A percentile compares a stretch with the other conserved stretches of the same genome.
Evolutionary conservation across 768 basidiomycete species (phyloP).

Genomic region (Lactarius deliciosus): DNA sequence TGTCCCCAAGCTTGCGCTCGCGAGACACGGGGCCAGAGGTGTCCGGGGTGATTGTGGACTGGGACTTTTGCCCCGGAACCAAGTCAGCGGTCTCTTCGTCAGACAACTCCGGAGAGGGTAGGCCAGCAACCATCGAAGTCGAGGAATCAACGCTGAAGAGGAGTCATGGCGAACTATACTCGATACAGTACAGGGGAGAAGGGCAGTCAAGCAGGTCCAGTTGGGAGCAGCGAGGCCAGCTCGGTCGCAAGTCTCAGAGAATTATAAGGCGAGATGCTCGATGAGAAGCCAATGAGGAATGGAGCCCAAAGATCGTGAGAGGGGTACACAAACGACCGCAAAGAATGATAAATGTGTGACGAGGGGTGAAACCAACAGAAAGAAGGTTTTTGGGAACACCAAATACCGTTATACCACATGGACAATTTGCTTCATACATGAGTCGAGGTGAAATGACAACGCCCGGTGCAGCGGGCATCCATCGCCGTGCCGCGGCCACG

Average conservation of each 20-base stretch:
- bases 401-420: no score
- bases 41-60: neutral
- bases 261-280: constrained; percentile 14
- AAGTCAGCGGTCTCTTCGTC: constrained; percentile 8
- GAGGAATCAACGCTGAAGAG: constrained; percentile 1
- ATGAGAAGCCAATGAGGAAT: neutral
- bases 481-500: neutral
- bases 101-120: constrained; percentile 20
- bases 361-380: neutral
- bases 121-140: neutral
- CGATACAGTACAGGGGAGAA: neutral
- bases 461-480: neutral
- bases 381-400: no score
- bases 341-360: neutral
- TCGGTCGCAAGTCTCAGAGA: neutral
- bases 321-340: neutral
- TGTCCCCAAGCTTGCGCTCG: constrained; percentile 67
- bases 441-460: no score
- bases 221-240: neutral
- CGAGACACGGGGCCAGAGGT: constrained; percentile 23
- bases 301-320: neutral
- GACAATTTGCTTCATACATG: no score
- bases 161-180: neutral
- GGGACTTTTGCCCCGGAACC: neutral
- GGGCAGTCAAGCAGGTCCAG: neutral